Evolutionary conservation across 2,329 filamentous ascomycete genomes (phyloP).

Genomic region (Penicillium griseofulvum): DNA sequence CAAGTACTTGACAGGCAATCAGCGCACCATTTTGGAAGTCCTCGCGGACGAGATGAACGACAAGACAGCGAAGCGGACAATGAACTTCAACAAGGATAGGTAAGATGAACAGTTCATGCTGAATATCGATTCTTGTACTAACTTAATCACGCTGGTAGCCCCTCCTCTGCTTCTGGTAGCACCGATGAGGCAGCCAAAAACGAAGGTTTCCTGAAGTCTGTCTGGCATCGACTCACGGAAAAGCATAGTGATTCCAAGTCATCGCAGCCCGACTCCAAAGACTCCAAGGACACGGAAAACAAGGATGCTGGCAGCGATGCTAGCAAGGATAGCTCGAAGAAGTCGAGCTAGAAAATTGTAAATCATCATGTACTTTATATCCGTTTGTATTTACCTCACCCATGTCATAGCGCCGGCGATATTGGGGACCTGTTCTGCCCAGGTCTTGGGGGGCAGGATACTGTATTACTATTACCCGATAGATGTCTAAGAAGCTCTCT

Average conservation of each 20-base stretch:
- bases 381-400: slow-evolving; percentile 31
- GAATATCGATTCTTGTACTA: not conserved
- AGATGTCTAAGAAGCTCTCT: slow-evolving; percentile 24
- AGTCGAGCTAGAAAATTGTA: slow-evolving; percentile 32
- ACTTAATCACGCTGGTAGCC: slow-evolving; percentile 11
- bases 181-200: slow-evolving; percentile 62
- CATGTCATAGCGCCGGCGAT: slow-evolving; percentile 42
- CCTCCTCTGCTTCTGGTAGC: slow-evolving; percentile 21
- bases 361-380: slow-evolving; percentile 27
- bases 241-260: slow-evolving; percentile 33
- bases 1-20: slow-evolving; percentile 86
- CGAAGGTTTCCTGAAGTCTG: slow-evolving; percentile 87
- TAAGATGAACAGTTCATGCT: slow-evolving; percentile 37
- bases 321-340: slow-evolving; percentile 38
- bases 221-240: slow-evolving; percentile 91
- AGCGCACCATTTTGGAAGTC: slow-evolving; percentile 91
- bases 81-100: slow-evolving; percentile 69
- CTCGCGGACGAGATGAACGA: slow-evolving; percentile 95
- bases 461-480: slow-evolving; percentile 23
- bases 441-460: slow-evolving; percentile 13
- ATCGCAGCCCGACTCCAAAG: slow-evolving; percentile 27
- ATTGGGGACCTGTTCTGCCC: slow-evolving; percentile 25
- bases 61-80: slow-evolving; percentile 84
- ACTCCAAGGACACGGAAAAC: slow-evolving; percentile 21
- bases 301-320: slow-evolving; percentile 20